A percentile compares a stretch with the other conserved stretches of the same genome.
Conservation (phyloP, 306 rosid genomes). For the Carpinus fangiana region DNA sequence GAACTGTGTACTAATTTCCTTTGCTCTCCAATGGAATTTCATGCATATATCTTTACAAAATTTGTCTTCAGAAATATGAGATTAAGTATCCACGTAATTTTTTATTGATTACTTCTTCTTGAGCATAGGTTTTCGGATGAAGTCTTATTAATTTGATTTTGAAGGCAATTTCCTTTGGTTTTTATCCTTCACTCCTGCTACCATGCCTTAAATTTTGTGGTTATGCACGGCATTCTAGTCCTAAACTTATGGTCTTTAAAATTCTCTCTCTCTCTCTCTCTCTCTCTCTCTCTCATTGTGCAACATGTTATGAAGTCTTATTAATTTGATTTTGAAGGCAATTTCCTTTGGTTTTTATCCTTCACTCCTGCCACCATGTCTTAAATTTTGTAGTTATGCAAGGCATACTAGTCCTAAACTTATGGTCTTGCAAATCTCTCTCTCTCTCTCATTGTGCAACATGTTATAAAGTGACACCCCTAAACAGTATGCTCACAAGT, state of each 20-base stretch:
- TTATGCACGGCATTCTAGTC: background rate
- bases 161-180: constrained; percentile 30
- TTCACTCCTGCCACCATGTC: constrained; percentile 2
- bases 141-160: constrained; percentile 14
- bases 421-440: background rate
- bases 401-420: background rate
- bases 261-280: background rate
- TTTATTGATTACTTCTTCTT: background rate
- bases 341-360: constrained; percentile 19
- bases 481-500: background rate
- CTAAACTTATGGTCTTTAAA: background rate
- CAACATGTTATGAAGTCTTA: background rate
- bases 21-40: constrained; percentile 1
- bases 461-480: background rate
- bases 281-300: background rate
- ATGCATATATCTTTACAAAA: background rate
- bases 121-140: constrained; percentile 11
- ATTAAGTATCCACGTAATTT: background rate
- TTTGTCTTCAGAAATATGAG: background rate
- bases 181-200: constrained; percentile 11
- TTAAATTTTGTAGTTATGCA: background rate
- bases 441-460: background rate
- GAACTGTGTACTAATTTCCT: constrained; percentile 11
- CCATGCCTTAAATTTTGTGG: background rate
- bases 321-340: constrained; percentile 29